These are phyloP conservation scores for Psilocybe sp. DNA, from an alignment of 768 basidiomycete genomes.

Conservation along the genomic window DNA sequence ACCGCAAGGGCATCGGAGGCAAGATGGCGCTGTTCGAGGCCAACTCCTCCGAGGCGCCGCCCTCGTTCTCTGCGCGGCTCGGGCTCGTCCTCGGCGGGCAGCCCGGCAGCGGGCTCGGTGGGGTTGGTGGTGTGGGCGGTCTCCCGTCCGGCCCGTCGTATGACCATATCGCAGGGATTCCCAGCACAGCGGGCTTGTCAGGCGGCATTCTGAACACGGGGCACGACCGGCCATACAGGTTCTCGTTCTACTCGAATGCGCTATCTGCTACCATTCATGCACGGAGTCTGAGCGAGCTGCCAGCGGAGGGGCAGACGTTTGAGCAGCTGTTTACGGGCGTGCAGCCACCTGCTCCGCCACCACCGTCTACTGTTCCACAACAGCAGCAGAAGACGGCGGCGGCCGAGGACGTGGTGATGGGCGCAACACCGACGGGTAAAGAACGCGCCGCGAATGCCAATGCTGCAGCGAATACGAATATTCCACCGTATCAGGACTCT, in stretches of 20 bases:
- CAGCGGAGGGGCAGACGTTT: conserved; percentile 90
- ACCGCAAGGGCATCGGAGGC: conserved; percentile 60
- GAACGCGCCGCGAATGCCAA: background rate
- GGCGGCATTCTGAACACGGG: conserved; percentile 45
- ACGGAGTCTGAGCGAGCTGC: conserved; percentile 87
- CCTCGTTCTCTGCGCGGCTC: conserved; percentile 42
- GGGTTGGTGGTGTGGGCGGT: conserved; percentile 2
- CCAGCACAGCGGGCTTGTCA: conserved; percentile 14
- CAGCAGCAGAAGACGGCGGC: conserved; percentile 12
- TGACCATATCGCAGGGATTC: conserved; percentile 22
- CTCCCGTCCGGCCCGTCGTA: conserved; percentile 20
- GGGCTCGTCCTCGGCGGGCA: conserved; percentile 24
- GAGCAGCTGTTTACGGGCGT: conserved; percentile 80
- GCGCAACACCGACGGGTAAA: background rate
- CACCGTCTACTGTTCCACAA: conserved; percentile 8
- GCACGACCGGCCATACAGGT: conserved; percentile 91
- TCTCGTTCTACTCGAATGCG: conserved; percentile 97
- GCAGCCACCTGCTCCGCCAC: conserved; percentile 10
- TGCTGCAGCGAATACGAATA: too few species aligned
- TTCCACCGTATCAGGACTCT: too few species aligned
- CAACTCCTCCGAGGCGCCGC: conserved; percentile 43
- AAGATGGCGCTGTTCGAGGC: conserved; percentile 92
- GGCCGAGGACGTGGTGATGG: background rate
- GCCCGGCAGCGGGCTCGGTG: background rate
- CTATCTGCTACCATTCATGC: conserved; percentile 94